Percentiles rank a stretch among this genome's conserved stretches.
These are phyloP conservation scores for Colletotrichum costaricense DNA, from an alignment of 2,329 filamentous ascomycete genomes.

Conservation along the genomic window DNA sequence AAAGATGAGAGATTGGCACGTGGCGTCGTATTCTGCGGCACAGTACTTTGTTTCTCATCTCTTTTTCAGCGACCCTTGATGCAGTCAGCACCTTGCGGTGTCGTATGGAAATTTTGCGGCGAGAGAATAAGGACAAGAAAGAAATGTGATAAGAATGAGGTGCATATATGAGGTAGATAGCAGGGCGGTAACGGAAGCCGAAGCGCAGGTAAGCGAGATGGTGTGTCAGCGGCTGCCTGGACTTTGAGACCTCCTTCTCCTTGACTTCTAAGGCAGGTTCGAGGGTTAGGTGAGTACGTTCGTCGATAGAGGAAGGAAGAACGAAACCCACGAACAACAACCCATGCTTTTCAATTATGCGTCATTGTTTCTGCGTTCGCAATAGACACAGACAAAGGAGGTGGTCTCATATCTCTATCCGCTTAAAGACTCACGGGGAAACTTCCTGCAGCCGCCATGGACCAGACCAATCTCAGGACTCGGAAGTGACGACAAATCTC, in stretches of 20 bases:
- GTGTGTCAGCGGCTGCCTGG: slow-evolving; percentile 33
- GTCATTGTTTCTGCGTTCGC: background rate
- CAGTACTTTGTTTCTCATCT: background rate
- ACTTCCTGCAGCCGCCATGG: background rate
- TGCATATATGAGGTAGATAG: background rate
- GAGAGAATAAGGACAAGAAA: background rate
- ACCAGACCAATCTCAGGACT: background rate
- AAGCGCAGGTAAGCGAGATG: slow-evolving; percentile 8
- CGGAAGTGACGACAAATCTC: background rate
- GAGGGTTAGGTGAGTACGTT: slow-evolving; percentile 18
- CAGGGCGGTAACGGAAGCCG: background rate
- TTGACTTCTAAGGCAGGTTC: background rate
- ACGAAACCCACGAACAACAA: background rate
- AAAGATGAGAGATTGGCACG: background rate
- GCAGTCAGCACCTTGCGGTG: background rate
- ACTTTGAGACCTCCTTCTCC: background rate
- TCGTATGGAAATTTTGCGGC: background rate
- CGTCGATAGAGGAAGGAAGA: background rate
- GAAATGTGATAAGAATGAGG: background rate
- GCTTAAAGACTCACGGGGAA: background rate
- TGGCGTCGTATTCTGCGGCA: background rate
- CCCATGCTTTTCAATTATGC: background rate
- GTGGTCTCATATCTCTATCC: too few species aligned
- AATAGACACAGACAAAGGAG: too few species aligned
- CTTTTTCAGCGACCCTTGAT: background rate